phyloP scores from a whole-genome alignment of 257 asterid species.

The Buddleja alternifolia region DNA sequence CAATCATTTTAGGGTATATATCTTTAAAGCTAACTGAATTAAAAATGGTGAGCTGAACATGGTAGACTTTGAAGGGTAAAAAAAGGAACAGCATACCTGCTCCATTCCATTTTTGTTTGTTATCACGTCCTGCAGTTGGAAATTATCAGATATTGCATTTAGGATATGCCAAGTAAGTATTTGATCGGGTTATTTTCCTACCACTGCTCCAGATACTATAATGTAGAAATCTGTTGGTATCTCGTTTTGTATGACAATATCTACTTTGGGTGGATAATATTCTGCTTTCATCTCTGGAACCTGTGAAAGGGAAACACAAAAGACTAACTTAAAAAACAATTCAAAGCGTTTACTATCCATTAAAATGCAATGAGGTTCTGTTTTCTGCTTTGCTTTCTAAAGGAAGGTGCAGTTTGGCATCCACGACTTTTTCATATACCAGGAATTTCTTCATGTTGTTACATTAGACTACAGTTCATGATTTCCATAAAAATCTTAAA shows the following conservation, averaged over 20 bases:
- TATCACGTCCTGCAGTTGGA: constrained; percentile 74
- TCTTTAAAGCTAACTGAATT: not conserved
- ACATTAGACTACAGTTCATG: not conserved
- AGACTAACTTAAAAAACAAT: not conserved
- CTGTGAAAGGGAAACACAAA: constrained; percentile 39
- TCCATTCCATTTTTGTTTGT: constrained; percentile 63
- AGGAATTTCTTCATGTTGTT: constrained; percentile 11
- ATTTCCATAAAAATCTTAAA: constrained; percentile 8
- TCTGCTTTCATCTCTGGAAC: constrained; percentile 96
- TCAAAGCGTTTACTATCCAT: not conserved
- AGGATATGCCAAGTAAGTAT: constrained; percentile 1
- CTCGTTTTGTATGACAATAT: constrained; percentile 82
- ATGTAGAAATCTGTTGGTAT: constrained; percentile 93
- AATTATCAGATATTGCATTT: constrained; percentile 32
- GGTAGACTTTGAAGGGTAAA: not conserved
- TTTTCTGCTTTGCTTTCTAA: not conserved
- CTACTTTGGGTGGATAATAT: constrained; percentile 92
- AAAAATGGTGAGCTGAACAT: not conserved
- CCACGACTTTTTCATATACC: not conserved
- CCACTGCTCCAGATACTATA: constrained; percentile 91
- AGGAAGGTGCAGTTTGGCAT: not conserved
- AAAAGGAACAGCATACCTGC: constrained; percentile 55
- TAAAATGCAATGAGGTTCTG: not conserved
- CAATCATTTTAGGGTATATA: not conserved
- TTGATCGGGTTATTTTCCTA: constrained; percentile 33